Conservation (phyloP, 345 rosid genomes). For the Balakata baccata region DNA sequence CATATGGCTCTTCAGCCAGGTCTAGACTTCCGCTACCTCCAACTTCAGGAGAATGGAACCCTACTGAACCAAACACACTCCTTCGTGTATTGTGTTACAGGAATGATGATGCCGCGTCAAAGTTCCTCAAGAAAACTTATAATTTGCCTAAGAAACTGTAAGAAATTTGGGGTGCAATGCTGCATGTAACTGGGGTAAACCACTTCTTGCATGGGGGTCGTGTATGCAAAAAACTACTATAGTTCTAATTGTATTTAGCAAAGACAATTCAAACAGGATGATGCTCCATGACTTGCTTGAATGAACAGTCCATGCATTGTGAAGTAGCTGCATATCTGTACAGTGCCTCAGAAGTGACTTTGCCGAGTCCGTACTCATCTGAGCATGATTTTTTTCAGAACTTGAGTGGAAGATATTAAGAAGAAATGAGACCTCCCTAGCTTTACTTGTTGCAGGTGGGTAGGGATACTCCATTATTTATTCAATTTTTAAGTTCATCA, state of each 20-base stretch:
- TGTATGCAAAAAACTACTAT: not conserved
- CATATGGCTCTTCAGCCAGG: conserved; percentile 72
- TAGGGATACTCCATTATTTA: conserved; percentile 6
- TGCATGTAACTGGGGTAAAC: not conserved
- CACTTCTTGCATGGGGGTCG: not conserved
- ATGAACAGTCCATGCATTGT: not conserved
- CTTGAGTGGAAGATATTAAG: not conserved
- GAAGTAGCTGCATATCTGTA: not conserved
- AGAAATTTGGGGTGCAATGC: not conserved
- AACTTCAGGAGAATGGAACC: conserved; percentile 88
- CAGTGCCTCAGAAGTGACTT: not conserved
- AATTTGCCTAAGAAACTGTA: conserved; percentile 56
- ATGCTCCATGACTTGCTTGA: not conserved
- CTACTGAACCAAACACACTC: conserved; percentile 80
- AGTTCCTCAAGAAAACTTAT: conserved; percentile 80
- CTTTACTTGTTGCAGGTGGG: conserved; percentile 1
- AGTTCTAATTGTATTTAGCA: not conserved
- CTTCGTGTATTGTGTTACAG: conserved; percentile 84
- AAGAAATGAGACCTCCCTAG: not conserved
- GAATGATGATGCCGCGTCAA: conserved; percentile 76
- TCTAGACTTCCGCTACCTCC: conserved; percentile 87
- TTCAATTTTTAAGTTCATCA: not conserved
- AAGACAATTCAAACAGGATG: not conserved
- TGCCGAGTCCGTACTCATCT: not conserved
- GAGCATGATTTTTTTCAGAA: not conserved